Evolutionary conservation across 164 flowering plant species (phyloP).

Genomic region (Malania oleifera): DNA sequence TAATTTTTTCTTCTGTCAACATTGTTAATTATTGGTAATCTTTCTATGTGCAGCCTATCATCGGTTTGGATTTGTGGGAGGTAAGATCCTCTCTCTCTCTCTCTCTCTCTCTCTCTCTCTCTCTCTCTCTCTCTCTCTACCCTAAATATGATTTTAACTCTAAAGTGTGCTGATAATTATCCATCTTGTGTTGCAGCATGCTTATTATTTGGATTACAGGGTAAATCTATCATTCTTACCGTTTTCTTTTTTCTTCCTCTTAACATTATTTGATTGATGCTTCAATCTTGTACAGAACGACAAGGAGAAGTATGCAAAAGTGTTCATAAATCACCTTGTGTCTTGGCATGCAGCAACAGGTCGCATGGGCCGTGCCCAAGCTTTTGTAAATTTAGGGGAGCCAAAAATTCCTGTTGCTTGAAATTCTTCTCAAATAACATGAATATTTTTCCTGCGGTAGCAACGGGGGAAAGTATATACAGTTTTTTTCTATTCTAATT

Average conservation of each 20-base stretch:
- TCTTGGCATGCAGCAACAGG: not conserved
- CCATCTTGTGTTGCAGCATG: not conserved
- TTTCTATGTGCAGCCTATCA: not conserved
- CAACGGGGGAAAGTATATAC: no score
- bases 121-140: not conserved
- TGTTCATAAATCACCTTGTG: constrained; percentile 1
- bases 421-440: no score
- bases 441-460: no score
- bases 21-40: not conserved
- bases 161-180: no score
- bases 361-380: not conserved
- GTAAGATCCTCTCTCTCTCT: not conserved
- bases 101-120: not conserved
- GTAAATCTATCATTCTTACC: no score
- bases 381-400: not conserved
- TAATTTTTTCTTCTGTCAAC: not conserved
- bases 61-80: not conserved
- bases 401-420: constrained; percentile 1
- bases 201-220: constrained; percentile 2
- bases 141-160: no score
- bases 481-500: no score
- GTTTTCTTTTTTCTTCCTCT: no score
- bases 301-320: not conserved
- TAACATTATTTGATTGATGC: no score
- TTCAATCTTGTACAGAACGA: not conserved